Conservation (phyloP, 352 stramenopile species). For the Thalassiosira sp. region DNA sequence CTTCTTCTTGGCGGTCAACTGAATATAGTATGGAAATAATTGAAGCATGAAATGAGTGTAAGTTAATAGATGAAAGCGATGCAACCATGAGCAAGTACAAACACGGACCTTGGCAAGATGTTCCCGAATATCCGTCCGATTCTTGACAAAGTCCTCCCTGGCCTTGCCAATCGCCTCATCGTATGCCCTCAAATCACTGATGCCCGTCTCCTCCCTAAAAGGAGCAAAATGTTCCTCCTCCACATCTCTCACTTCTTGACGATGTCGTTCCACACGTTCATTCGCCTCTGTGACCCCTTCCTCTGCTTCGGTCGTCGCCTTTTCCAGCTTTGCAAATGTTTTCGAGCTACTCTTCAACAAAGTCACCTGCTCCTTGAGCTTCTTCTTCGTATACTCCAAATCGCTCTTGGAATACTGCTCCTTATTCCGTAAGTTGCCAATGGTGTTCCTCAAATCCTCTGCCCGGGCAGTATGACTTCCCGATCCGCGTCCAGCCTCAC, state of each 20-base stretch:
- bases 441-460: slow-evolving; percentile 74
- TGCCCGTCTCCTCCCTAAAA: slow-evolving; percentile 78
- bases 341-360: slow-evolving; percentile 61
- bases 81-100: too few relatives aligned
- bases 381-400: slow-evolving; percentile 74
- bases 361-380: slow-evolving; percentile 70
- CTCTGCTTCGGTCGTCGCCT: slow-evolving; percentile 56
- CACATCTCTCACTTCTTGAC: slow-evolving; percentile 63
- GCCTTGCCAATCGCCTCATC: slow-evolving; percentile 91
- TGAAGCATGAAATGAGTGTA: not conserved
- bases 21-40: not conserved
- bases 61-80: not conserved
- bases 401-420: slow-evolving; percentile 76
- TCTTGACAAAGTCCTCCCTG: slow-evolving; percentile 79
- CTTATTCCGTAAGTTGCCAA: slow-evolving; percentile 71
- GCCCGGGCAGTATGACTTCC: slow-evolving; percentile 46
- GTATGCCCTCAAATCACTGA: slow-evolving; percentile 84
- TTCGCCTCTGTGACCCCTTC: slow-evolving; percentile 62
- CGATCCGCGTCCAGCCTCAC: slow-evolving; percentile 39
- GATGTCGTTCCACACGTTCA: slow-evolving; percentile 56
- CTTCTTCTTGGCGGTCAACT: slow-evolving; percentile 46
- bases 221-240: slow-evolving; percentile 77
- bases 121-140: slow-evolving; percentile 72
- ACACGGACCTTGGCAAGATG: slow-evolving; percentile 75
- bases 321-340: slow-evolving; percentile 63